Conservation (phyloP, 495 filamentous ascomycete genomes). For the Penicillium roqueforti region DNA sequence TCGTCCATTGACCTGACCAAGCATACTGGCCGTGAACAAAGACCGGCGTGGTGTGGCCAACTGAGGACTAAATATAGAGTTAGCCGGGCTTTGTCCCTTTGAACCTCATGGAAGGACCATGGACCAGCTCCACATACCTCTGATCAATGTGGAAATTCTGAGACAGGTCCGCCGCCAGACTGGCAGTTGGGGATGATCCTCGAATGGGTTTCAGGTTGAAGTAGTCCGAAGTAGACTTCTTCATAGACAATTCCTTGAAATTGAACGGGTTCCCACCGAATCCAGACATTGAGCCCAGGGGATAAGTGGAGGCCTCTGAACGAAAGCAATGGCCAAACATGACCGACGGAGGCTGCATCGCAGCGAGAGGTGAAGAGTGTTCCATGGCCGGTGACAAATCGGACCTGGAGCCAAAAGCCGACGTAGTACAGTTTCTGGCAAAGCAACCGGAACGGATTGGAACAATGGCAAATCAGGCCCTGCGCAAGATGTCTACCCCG, state of each 20-base stretch:
- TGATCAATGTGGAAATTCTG: slow-evolving; percentile 95
- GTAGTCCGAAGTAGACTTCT: slow-evolving; percentile 55
- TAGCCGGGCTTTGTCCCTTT: slow-evolving; percentile 17
- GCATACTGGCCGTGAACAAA: slow-evolving; percentile 79
- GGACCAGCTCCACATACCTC: slow-evolving; percentile 54
- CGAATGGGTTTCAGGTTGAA: slow-evolving; percentile 76
- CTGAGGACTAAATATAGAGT: slow-evolving; percentile 65
- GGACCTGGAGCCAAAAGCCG: slow-evolving; percentile 8
- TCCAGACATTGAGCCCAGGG: slow-evolving; percentile 42
- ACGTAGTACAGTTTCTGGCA: slow-evolving; percentile 9
- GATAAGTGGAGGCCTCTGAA: slow-evolving; percentile 48
- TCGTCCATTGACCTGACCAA: slow-evolving; percentile 60
- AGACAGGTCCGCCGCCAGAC: slow-evolving; percentile 86
- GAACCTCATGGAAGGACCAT: background rate
- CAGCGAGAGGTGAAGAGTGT: slow-evolving; percentile 88
- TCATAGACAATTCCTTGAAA: slow-evolving; percentile 70
- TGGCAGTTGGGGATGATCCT: slow-evolving; percentile 85
- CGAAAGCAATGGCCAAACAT: slow-evolving; percentile 53
- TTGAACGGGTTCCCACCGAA: slow-evolving; percentile 65
- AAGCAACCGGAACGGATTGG: background rate
- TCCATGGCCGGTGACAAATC: slow-evolving; percentile 60
- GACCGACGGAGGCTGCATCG: slow-evolving; percentile 79
- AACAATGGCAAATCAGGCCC: background rate
- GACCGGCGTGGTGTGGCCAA: slow-evolving; percentile 87
- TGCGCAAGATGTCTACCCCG: slow-evolving; percentile 3